Percentiles rank a stretch among this genome's conserved stretches.
Evolutionary conservation across 176 grass and related monocot genomes (phyloP).

Genomic region (Triticum aestivum): IWGSC_CS_RefSeq_v2.1 NC_057798.1:494714367-494714866

Average conservation of each 20-base stretch:
- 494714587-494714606: slow-evolving; percentile 38
- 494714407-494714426: slow-evolving; percentile 20
- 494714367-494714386: slow-evolving; percentile 40
- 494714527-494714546: slow-evolving; percentile 20
- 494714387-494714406: slow-evolving; percentile 26
- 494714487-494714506: slow-evolving; percentile 22
- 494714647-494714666: slow-evolving; percentile 22
- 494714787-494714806: slow-evolving; percentile 38
- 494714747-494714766: slow-evolving; percentile 37
- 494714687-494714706: slow-evolving; percentile 73
- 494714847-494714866: slow-evolving; percentile 27
- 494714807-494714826: slow-evolving; percentile 55
- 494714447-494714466: not conserved
- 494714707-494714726: slow-evolving; percentile 72
- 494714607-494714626: slow-evolving; percentile 27
- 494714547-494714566: slow-evolving; percentile 26
- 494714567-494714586: slow-evolving; percentile 44
- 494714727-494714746: slow-evolving; percentile 22
- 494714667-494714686: slow-evolving; percentile 59
- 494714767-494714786: slow-evolving; percentile 27
- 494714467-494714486: slow-evolving; percentile 27
- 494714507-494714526: slow-evolving; percentile 32
- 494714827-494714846: slow-evolving; percentile 38
- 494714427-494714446: slow-evolving; percentile 6
- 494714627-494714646: slow-evolving; percentile 15